Percentiles rank a stretch among this genome's conserved stretches.
phyloP scores from a whole-genome alignment of 2,329 filamentous ascomycete genomes.

The Stagonosporopsis rhizophila region DNA sequence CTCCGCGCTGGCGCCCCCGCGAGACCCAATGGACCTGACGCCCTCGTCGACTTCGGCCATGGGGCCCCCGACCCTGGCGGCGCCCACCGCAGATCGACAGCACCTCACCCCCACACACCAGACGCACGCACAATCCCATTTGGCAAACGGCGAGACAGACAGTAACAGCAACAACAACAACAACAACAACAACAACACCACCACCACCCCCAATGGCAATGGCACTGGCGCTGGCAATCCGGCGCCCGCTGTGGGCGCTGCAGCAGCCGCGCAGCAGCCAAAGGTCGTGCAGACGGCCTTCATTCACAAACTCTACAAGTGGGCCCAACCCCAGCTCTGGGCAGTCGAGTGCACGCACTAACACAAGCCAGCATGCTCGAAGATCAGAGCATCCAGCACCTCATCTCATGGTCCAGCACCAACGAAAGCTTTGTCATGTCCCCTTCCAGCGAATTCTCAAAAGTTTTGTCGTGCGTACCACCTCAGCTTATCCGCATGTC shows the following conservation, averaged over 20 bases:
- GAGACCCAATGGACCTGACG: constrained; percentile 64
- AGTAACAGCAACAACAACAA: constrained; percentile 11
- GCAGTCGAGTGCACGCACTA: constrained; percentile 32
- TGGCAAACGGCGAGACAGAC: constrained; percentile 39
- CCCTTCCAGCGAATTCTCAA: constrained; percentile 95
- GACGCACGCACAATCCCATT: constrained; percentile 17
- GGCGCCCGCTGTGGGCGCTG: constrained; percentile 61
- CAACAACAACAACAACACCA: not conserved
- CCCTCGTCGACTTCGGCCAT: constrained; percentile 55
- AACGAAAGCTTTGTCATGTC: constrained; percentile 99
- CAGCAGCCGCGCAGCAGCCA: constrained; percentile 83
- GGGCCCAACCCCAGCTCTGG: constrained; percentile 47
- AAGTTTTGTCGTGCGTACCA: constrained; percentile 86
- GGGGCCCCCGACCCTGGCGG: constrained; percentile 58
- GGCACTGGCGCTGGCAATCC: constrained; percentile 50
- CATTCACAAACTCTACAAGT: constrained; percentile 99
- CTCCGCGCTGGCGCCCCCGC: constrained; percentile 53
- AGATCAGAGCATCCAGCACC: constrained; percentile 87
- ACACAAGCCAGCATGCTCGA: constrained; percentile 82
- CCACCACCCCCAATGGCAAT: constrained; percentile 19
- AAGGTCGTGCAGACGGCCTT: constrained; percentile 99
- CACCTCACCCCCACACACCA: constrained; percentile 32
- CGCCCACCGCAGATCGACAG: constrained; percentile 57
- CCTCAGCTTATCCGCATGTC: constrained; percentile 34
- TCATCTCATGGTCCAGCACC: constrained; percentile 94